Evolutionary conservation across 352 stramenopile genomes (phyloP).

Genomic region (Achlya hypogyna): DNA sequence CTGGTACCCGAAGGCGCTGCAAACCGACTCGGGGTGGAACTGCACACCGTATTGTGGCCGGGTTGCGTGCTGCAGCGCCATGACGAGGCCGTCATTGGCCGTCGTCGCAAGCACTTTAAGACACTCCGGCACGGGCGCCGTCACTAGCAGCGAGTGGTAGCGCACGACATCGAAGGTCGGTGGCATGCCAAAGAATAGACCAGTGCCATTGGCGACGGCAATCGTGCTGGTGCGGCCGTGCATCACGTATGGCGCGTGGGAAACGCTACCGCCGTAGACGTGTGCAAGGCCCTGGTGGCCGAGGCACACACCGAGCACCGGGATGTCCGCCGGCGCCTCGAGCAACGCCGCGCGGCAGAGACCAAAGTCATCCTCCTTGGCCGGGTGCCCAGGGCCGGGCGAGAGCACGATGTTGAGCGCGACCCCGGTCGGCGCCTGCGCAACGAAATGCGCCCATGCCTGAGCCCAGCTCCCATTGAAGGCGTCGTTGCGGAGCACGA

Average conservation of each 20-base stretch:
- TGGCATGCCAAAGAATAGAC: constrained; percentile 51
- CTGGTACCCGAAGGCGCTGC: constrained; percentile 74
- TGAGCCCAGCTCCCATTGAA: constrained; percentile 57
- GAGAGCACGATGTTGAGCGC: constrained; percentile 83
- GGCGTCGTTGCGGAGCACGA: constrained; percentile 91
- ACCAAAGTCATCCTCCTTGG: constrained; percentile 69
- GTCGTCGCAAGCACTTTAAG: constrained; percentile 59
- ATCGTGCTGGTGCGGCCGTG: constrained; percentile 89
- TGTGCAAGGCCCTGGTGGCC: constrained; percentile 93
- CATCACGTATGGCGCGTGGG: constrained; percentile 82
- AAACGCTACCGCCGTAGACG: constrained; percentile 77
- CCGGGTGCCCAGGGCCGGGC: constrained; percentile 86
- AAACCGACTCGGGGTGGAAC: constrained; percentile 96
- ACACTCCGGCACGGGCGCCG: constrained; percentile 17
- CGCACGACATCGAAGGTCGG: constrained; percentile 87
- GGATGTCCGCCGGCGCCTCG: constrained; percentile 32
- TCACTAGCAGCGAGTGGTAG: constrained; percentile 91
- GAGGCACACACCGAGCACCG: constrained; percentile 95
- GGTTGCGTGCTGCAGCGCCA: constrained; percentile 79
- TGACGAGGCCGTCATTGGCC: constrained; percentile 56
- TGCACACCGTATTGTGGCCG: constrained; percentile 92
- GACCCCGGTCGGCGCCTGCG: constrained; percentile 25
- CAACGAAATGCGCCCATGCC: constrained; percentile 47
- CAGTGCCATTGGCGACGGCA: constrained; percentile 21
- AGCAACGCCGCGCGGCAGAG: constrained; percentile 78